phyloP scores from a whole-genome alignment of 2,329 filamentous ascomycete species.

The Fusarium continuum region DNA sequence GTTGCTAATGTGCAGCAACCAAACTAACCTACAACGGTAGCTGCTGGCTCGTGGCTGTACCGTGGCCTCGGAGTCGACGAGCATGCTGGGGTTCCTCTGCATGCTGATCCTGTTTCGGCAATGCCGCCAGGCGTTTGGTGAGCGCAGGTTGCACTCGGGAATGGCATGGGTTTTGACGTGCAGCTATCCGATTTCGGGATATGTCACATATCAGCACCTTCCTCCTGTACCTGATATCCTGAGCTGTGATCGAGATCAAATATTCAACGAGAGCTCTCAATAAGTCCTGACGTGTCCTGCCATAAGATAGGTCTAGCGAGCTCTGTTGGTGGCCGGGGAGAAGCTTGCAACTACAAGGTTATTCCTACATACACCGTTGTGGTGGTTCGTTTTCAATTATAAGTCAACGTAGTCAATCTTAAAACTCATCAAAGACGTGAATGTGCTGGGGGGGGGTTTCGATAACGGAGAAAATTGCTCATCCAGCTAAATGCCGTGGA shows the following conservation, averaged over 20 bases:
- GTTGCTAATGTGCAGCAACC: background rate
- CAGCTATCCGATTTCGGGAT: constrained; percentile 17
- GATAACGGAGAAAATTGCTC: too few relatives aligned
- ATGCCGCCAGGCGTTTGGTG: constrained; percentile 12
- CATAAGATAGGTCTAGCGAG: too few relatives aligned
- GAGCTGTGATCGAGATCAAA: background rate
- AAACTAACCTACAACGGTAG: constrained; percentile 11
- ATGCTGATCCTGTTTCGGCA: constrained; percentile 22
- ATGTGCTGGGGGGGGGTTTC: too few relatives aligned
- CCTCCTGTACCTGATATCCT: background rate
- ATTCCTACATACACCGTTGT: too few relatives aligned
- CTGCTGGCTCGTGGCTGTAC: constrained; percentile 20
- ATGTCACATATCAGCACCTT: background rate
- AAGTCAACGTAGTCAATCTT: too few relatives aligned
- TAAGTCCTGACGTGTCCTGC: too few relatives aligned
- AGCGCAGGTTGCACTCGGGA: constrained; percentile 25
- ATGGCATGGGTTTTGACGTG: constrained; percentile 21
- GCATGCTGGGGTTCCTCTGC: constrained; percentile 20
- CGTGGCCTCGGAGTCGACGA: constrained; percentile 29
- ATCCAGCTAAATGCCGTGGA: too few relatives aligned
- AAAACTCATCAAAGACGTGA: too few relatives aligned
- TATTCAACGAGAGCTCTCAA: too few relatives aligned
- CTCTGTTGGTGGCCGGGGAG: background rate
- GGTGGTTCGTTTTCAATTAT: too few relatives aligned
- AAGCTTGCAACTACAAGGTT: too few relatives aligned